Conservation (phyloP, 169 alveolate genomes). For the Cryptosporidium sp. region DNA sequence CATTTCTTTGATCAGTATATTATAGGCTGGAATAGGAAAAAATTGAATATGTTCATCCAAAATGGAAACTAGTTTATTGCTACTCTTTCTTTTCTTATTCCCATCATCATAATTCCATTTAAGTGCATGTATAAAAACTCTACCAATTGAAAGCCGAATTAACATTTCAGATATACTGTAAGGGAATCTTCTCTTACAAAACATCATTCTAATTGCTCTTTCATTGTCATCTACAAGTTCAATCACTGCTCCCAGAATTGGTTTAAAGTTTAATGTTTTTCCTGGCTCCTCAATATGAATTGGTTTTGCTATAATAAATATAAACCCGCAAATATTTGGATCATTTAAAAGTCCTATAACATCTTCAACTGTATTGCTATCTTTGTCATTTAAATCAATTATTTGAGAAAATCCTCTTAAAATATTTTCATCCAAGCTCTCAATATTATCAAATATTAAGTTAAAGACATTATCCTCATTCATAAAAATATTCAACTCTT, state of each 20-base stretch:
- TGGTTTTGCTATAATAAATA: conserved; percentile 16
- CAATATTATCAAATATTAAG: not conserved
- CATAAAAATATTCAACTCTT: not conserved
- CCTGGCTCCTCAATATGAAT: not conserved
- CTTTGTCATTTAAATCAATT: not conserved
- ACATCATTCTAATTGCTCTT: conserved; percentile 15
- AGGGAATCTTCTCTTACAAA: conserved; percentile 47
- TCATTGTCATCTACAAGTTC: conserved; percentile 24
- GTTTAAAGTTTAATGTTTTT: not conserved
- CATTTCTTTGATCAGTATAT: conserved; percentile 26
- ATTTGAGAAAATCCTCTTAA: not conserved
- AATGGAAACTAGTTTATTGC: not conserved
- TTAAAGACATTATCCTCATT: conserved; percentile 10
- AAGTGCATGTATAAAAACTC: conserved; percentile 29
- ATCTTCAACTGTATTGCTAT: not conserved
- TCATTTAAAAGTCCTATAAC: conserved; percentile 9
- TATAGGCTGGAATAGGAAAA: conserved; percentile 53
- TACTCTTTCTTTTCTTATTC: not conserved
- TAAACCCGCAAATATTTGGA: conserved; percentile 14
- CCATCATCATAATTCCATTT: conserved; percentile 10
- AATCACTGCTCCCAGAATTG: conserved; percentile 22
- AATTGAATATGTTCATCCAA: conserved; percentile 16
- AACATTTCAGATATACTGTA: conserved; percentile 10
- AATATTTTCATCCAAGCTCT: not conserved
- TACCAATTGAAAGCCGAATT: conserved; percentile 1